Base-by-base conservation (phyloP, 192 early-diverging fungal genomes). In the Phlyctochytrium planicorne region DNA sequence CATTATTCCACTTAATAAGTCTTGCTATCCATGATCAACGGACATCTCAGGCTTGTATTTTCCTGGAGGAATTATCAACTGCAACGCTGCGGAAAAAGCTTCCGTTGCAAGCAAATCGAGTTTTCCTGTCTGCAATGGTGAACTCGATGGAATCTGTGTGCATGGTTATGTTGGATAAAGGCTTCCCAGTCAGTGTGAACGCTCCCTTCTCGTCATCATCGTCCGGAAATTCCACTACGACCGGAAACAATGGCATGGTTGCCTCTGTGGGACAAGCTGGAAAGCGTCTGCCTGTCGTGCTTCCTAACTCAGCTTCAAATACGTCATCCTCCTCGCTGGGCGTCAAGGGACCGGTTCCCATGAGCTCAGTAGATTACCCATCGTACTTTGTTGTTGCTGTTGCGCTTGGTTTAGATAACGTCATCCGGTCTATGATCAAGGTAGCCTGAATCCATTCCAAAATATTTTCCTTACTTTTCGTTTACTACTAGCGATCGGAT, bases 171-270 rank as follows among this genome's bases (percentile, higher is more conserved):
- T 24, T 85, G 52, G 84, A 85, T 30, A 84, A 84, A 67, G 84
- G 84, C 1, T 84, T 82, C 63, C 82, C 82, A 16, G 16, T 63
- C 12, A 84, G 85, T 62, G 75, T 80, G 17, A 86, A 81, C 63
- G 67, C 75, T 30, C 81, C 84, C 0, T 66, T 80, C 23, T 65
- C 65, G 29, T 20, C 27, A n/a, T 24, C 50, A 25, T 17, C 14
- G 25, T 31, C 24, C 6, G 55, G 55, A 12, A 27, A 27, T 25
- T 12, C 12, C 27, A 29, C 55, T 14, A 20, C 40, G 10, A 29
- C 55, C 14, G 55, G 55, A 29, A 57, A 12, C 20, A 29, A 6
- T 14, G 55, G 55, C 27, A 25, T 29, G 12, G 10, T 57, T 12
- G 55, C 55, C 14, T 12, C 55, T 6, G 55, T 57, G 55, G 55